Base-by-base conservation (phyloP, 2,329 filamentous ascomycete species). In the Aspergillus quadrilineatus region DNA sequence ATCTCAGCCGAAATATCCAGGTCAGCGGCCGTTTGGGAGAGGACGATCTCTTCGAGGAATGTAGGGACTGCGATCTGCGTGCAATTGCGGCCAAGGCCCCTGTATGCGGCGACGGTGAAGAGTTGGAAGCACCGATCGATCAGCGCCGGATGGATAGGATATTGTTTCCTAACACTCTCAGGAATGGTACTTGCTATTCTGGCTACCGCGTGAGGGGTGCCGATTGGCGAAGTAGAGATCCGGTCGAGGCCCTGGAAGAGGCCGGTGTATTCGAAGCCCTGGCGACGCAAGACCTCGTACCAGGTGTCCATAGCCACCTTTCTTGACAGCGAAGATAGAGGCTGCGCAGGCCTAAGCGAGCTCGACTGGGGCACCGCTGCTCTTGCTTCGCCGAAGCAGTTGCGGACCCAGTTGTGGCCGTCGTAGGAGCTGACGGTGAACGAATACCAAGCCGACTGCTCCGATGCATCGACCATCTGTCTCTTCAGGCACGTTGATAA, bases 361-460 rank as follows among this genome's bases (percentile, higher is more conserved):
- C 17, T 17, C 17, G 17, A 17, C 17, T 17, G 17, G 17, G 17
- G 17, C 17, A 17, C 17, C 17, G 17, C 17, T 17, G 17, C 17
- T 42, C 26, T 26, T 6, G 30, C n/a, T 10, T 15, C 44, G 29
- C 6, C 50, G 30, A 29, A 28, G 39, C 15, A 53, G 46, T 2
- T 28, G 22, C 6, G 50, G 41, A 6, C 50, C 50, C 44, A 53
- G 7, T 37, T n/a, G 10, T 37, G 29, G 6, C 50, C 50, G 7
- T 56, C 6, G 62, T 50, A 15, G 65, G 9, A 28, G 37, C 37
- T 39, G 37, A 39, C 14, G 8, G 37, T 39, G n/a, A 39, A 39
- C 8, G 8, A 10, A 39, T 39, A 39, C 37, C 37, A 39, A 6
- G 14, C 2, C 5, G 12, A 10, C 37, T 39, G 37, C 10, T 39